phyloP scores from a whole-genome alignment of 768 basidiomycete species.

The Boletus tylopilopsis region DNA sequence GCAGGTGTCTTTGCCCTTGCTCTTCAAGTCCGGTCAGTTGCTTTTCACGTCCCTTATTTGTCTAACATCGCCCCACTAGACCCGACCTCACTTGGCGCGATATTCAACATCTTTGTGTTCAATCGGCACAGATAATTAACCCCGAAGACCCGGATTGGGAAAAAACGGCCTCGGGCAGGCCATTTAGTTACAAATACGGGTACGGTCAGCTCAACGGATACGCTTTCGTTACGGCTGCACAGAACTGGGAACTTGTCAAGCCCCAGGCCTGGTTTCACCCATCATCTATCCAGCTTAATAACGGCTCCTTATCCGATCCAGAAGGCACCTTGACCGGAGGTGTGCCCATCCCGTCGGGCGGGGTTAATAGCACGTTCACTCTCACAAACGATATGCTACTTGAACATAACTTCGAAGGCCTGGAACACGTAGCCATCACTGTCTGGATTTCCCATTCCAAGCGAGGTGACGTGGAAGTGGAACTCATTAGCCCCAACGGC shows the following conservation, averaged over 20 bases:
- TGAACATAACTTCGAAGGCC: slow-evolving; percentile 73
- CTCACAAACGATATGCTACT: slow-evolving; percentile 64
- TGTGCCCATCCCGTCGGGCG: slow-evolving; percentile 58
- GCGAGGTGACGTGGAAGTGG: slow-evolving; percentile 92
- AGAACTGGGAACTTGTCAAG: slow-evolving; percentile 83
- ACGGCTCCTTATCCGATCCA: slow-evolving; percentile 48
- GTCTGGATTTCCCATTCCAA: slow-evolving; percentile 90
- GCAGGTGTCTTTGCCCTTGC: slow-evolving; percentile 92
- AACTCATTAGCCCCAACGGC: slow-evolving; percentile 80
- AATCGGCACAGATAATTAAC: slow-evolving; percentile 75
- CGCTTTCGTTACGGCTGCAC: slow-evolving; percentile 74
- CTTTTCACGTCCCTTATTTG: slow-evolving; percentile 1
- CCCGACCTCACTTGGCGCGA: slow-evolving; percentile 98
- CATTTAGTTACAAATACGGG: slow-evolving; percentile 91
- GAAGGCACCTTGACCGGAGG: slow-evolving; percentile 58
- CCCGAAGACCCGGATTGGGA: slow-evolving; percentile 95
- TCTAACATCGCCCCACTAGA: slow-evolving; percentile 36
- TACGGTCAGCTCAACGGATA: slow-evolving; percentile 88
- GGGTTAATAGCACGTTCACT: slow-evolving; percentile 59
- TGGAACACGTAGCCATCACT: slow-evolving; percentile 90
- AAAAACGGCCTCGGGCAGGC: slow-evolving; percentile 48
- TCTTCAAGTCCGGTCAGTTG: slow-evolving; percentile 71
- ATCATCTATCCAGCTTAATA: slow-evolving; percentile 61
- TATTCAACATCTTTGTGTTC: slow-evolving; percentile 84
- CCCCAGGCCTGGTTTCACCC: slow-evolving; percentile 90